Evolutionary conservation across 768 basidiomycete genomes (phyloP).

Genomic region (Mycena alexandri): DNA sequence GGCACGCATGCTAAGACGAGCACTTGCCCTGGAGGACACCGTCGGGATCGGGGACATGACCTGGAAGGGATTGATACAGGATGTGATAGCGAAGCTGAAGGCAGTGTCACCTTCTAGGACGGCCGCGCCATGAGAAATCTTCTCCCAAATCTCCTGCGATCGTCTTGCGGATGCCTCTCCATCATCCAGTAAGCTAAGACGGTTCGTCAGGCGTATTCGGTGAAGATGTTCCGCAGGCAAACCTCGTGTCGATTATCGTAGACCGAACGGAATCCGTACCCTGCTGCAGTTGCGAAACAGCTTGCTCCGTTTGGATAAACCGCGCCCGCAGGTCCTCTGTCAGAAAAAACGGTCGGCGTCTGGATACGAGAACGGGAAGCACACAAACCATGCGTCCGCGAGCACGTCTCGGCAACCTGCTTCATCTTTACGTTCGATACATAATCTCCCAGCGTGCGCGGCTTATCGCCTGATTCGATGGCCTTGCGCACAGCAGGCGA

Average conservation of each 20-base stretch:
- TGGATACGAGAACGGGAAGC: background rate
- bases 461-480: slow-evolving; percentile 77
- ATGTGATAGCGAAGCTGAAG: background rate
- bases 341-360: slow-evolving; percentile 11
- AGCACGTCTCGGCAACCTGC: slow-evolving; percentile 81
- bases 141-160: slow-evolving; percentile 71
- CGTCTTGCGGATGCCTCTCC: slow-evolving; percentile 67
- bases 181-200: slow-evolving; percentile 67
- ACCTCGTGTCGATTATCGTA: slow-evolving; percentile 63
- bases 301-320: slow-evolving; percentile 66
- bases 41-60: slow-evolving; percentile 64
- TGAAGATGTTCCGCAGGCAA: slow-evolving; percentile 31
- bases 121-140: slow-evolving; percentile 63
- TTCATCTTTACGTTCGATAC: slow-evolving; percentile 85
- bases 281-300: slow-evolving; percentile 65
- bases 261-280: slow-evolving; percentile 72
- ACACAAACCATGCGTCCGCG: slow-evolving; percentile 72
- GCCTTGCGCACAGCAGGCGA: slow-evolving; percentile 74
- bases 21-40: slow-evolving; percentile 63
- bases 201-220: slow-evolving; percentile 1
- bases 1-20: slow-evolving; percentile 1
- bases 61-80: slow-evolving; percentile 39
- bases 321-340: slow-evolving; percentile 70
- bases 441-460: slow-evolving; percentile 83
- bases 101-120: slow-evolving; percentile 64